These are phyloP conservation scores for Mycena belliarum DNA, from an alignment of 768 basidiomycete genomes.

Conservation along the genomic window DNA sequence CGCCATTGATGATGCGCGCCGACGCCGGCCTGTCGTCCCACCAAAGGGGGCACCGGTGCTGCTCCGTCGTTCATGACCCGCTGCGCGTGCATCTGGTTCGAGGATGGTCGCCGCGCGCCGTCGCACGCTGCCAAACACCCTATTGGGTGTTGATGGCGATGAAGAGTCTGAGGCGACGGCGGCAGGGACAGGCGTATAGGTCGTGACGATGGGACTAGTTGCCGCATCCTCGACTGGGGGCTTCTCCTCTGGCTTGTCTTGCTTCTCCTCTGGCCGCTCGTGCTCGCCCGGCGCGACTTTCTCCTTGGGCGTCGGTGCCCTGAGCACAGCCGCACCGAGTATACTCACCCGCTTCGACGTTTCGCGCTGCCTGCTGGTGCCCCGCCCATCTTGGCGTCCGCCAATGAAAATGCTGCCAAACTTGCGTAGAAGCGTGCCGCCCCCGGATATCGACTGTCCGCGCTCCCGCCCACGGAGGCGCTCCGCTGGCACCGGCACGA, in stretches of 20 bases:
- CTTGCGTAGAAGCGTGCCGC: conserved; percentile 74
- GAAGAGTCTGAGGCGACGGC: conserved; percentile 32
- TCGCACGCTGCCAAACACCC: conserved; percentile 55
- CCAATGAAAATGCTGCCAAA: conserved; percentile 69
- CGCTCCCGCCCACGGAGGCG: conserved; percentile 46
- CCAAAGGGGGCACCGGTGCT: conserved; percentile 71
- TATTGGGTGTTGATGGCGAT: conserved; percentile 28
- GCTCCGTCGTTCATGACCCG: conserved; percentile 72
- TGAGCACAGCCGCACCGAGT: conserved; percentile 36
- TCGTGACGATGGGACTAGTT: conserved; percentile 91
- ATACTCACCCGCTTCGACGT: conserved; percentile 47
- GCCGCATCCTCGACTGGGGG: conserved; percentile 3
- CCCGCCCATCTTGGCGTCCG: conserved; percentile 38
- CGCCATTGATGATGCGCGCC: conserved; percentile 67
- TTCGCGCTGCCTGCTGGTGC: conserved; percentile 26
- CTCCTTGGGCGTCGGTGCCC: conserved; percentile 37
- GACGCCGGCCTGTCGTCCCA: conserved; percentile 67
- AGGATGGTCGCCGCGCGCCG: conserved; percentile 78
- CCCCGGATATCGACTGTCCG: conserved; percentile 46
- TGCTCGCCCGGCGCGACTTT: no score
- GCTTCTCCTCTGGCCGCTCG: conserved; percentile 24
- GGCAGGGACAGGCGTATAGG: conserved; percentile 42
- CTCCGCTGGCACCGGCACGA: conserved; percentile 33
- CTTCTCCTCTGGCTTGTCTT: conserved; percentile 25
- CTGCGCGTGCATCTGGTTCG: conserved; percentile 63